Evolutionary conservation across 148 eudicot species (phyloP).

Genomic region (Vaccinium myrtillus): DNA sequence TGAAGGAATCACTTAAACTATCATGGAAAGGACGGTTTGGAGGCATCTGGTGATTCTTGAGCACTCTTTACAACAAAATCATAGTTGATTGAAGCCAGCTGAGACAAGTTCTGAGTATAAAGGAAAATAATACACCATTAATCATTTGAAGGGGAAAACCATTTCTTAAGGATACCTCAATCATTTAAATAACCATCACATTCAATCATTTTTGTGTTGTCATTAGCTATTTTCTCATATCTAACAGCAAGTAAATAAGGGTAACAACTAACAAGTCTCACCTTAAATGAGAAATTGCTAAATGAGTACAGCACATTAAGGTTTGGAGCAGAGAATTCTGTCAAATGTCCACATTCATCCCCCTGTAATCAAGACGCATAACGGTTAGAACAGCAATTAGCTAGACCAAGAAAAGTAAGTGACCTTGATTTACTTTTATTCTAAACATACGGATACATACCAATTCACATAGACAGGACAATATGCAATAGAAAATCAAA

Average conservation of each 20-base stretch:
- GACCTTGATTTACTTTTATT: neutral
- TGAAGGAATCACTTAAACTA: conserved; percentile 7
- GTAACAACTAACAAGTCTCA: conserved; percentile 28
- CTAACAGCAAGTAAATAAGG: neutral
- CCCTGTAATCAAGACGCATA: conserved; percentile 45
- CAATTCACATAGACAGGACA: neutral
- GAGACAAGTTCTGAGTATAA: conserved; percentile 76
- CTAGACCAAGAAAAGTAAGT: neutral
- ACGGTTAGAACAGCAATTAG: conserved; percentile 16
- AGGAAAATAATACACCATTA: conserved; percentile 11
- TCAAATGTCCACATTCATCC: conserved; percentile 83
- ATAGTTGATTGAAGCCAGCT: conserved; percentile 93
- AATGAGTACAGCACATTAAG: conserved; percentile 72
- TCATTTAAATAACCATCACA: neutral
- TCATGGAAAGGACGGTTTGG: conserved; percentile 35
- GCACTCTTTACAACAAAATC: conserved; percentile 73
- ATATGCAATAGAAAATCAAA: neutral
- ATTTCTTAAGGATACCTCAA: neutral
- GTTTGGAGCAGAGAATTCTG: conserved; percentile 66
- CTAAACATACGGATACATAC: neutral
- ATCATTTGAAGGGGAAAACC: neutral
- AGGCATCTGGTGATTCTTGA: conserved; percentile 54
- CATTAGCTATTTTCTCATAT: neutral
- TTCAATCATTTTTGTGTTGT: neutral
- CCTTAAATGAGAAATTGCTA: conserved; percentile 99